Evolutionary conservation across 208 protist genomes (phyloP).

Genomic region (Trypanosoma avium): DNA sequence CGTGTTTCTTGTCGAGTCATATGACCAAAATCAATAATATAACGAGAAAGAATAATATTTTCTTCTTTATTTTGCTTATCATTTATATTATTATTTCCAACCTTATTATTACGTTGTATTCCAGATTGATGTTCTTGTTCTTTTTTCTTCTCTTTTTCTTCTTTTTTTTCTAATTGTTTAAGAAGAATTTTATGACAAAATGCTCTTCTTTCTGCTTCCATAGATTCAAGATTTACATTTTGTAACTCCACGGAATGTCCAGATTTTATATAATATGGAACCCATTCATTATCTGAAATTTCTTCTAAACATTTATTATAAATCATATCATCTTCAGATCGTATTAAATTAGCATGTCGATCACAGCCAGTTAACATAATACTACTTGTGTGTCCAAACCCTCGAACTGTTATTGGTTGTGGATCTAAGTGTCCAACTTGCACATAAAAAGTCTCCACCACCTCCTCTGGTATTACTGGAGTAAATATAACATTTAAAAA

Average conservation of each 20-base stretch:
- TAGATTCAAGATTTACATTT: slow-evolving; percentile 13
- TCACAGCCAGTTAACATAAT: slow-evolving; percentile 41
- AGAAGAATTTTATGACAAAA: slow-evolving; percentile 64
- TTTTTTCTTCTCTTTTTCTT: too few relatives aligned
- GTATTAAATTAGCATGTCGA: slow-evolving; percentile 12
- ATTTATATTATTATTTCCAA: too few relatives aligned
- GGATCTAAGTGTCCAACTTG: slow-evolving; percentile 94
- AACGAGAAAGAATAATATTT: slow-evolving; percentile 67
- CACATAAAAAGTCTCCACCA: slow-evolving; percentile 81
- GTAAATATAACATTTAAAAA: slow-evolving; percentile 74
- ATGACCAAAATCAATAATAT: slow-evolving; percentile 94
- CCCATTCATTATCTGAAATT: slow-evolving; percentile 18
- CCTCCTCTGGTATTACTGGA: slow-evolving; percentile 81
- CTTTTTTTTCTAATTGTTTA: too few relatives aligned
- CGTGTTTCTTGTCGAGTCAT: slow-evolving; percentile 87
- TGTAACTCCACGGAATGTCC: slow-evolving; percentile 7
- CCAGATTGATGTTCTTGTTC: too few relatives aligned
- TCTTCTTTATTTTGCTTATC: slow-evolving; percentile 8
- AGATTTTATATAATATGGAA: slow-evolving; percentile 36
- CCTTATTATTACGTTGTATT: too few relatives aligned
- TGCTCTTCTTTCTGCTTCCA: slow-evolving; percentile 80
- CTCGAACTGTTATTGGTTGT: slow-evolving; percentile 75
- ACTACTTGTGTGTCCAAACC: slow-evolving; percentile 71
- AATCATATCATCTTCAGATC: slow-evolving; percentile 23
- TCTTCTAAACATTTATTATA: slow-evolving; percentile 14